Conservation (phyloP, 2,329 filamentous ascomycete species). For the Penicillium sp. region DNA sequence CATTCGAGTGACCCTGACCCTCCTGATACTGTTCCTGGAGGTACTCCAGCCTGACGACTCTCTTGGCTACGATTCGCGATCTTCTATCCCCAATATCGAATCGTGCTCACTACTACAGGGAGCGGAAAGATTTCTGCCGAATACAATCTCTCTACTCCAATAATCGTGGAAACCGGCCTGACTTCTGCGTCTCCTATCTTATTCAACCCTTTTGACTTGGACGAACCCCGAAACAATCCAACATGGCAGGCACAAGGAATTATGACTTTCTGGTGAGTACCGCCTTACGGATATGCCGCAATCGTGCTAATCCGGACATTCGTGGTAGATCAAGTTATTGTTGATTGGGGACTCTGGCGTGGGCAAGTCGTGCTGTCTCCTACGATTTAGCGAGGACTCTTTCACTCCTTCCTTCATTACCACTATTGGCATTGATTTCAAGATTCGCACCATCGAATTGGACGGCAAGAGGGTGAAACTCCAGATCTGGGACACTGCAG, state of each 20-base stretch:
- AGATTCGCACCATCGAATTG: constrained; percentile 98
- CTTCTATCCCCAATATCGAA: no score
- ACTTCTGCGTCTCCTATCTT: constrained; percentile 16
- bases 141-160: neutral
- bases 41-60: constrained; percentile 8
- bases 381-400: constrained; percentile 95
- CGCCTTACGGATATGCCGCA: neutral
- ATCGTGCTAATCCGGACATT: constrained; percentile 1
- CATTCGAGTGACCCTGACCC: no score
- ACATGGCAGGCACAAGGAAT: constrained; percentile 95
- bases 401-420: constrained; percentile 98
- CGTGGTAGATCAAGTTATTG: constrained; percentile 81
- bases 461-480: constrained; percentile 98
- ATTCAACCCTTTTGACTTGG: constrained; percentile 4
- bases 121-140: no score
- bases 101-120: no score
- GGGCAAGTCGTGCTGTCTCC: constrained; percentile 93
- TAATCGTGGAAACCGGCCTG: neutral
- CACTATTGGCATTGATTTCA: constrained; percentile 99
- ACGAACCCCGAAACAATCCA: constrained; percentile 16
- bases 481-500: constrained; percentile 99
- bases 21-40: constrained; percentile 16
- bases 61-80: no score
- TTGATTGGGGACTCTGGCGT: constrained; percentile 96
- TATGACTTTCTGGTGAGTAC: constrained; percentile 92